Evolutionary conservation across 2,329 filamentous ascomycete genomes (phyloP), one percentile per base, ranked within the genome.

Genomic region (Ascochyta koolunga): DNA sequence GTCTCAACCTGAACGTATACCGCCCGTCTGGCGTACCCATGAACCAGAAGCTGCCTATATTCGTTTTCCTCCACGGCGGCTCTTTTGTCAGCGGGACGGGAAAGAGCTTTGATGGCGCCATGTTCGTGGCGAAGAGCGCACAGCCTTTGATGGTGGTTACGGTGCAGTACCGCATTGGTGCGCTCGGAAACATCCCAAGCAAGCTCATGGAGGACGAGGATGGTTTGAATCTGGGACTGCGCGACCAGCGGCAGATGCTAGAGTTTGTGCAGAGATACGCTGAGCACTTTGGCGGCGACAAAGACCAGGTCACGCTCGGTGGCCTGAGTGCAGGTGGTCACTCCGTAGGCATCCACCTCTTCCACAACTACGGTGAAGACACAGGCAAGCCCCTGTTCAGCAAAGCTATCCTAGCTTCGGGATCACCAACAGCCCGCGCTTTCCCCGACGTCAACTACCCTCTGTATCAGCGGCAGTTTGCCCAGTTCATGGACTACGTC

Each of bases 231-330:
- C 55, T 75, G 1, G 71, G 69, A 0, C 39, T 75, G 9, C 53
- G 64, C 2, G 71, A 74, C 41, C 67, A 70, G 52, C 64, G 51
- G 24, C 59, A 66, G 59, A 56, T 64, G 32, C 60, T 75, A 15
- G 71, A 77, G 52, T 79, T 78, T 60, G 50, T 78, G 18, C 67
- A 73, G 10, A 68, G 76, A 36, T 78, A 79, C 45, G 71, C 77
- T 19, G 41, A 46, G 54, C 50, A 55, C 36, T 72, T 68, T 71
- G 78, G 66, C 4, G 78, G 77, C 13, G 75, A 79, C 58, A 65
- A 72, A 7, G 56, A 69, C 21, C 59, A 69, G 4, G 73, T 80
- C 44, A 77, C 71, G 1, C 64, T 79, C 5, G 76, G 70, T 44
- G 77, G 77, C 1, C 74, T 77, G 36, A 73, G 72, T 36, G 76